Evolutionary conservation across 2,329 filamentous ascomycete species (phyloP).

Genomic region (Gaeumannomyces sp.): DNA sequence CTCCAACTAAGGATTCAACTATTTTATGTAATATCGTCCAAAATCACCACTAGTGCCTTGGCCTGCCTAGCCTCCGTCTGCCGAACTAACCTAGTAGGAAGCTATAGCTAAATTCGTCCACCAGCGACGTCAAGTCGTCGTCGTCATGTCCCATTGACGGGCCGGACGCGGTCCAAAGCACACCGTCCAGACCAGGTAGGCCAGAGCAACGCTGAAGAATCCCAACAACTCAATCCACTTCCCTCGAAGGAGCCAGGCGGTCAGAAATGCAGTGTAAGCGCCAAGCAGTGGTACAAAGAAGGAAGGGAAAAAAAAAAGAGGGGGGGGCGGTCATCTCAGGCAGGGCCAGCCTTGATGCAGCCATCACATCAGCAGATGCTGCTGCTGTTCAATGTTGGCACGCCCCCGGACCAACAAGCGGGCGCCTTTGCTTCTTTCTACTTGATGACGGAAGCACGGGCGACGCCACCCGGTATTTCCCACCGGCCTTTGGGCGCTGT

Average conservation of each 20-base stretch:
- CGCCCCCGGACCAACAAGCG: too few species aligned
- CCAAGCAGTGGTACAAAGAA: background rate
- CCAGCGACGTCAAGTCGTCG: background rate
- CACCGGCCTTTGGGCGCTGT: background rate
- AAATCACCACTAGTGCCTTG: too few species aligned
- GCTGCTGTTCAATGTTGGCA: background rate
- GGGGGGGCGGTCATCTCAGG: background rate
- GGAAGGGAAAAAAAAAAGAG: too few species aligned
- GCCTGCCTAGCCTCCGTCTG: too few species aligned
- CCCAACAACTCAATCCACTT: background rate
- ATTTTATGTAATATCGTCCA: background rate
- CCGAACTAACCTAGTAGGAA: too few species aligned
- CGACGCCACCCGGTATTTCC: background rate
- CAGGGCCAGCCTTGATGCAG: background rate
- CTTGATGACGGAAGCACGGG: background rate
- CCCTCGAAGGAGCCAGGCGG: background rate
- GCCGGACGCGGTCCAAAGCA: too few species aligned
- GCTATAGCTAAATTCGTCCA: background rate
- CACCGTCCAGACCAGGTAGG: too few species aligned
- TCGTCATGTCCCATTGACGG: background rate
- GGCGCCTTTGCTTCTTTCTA: background rate
- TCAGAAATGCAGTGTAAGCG: background rate
- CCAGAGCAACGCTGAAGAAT: background rate
- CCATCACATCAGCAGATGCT: background rate
- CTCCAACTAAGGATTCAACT: background rate